Conservation (phyloP, 2,329 filamentous ascomycete species). For the Pleoardoris graminearum region DNA sequence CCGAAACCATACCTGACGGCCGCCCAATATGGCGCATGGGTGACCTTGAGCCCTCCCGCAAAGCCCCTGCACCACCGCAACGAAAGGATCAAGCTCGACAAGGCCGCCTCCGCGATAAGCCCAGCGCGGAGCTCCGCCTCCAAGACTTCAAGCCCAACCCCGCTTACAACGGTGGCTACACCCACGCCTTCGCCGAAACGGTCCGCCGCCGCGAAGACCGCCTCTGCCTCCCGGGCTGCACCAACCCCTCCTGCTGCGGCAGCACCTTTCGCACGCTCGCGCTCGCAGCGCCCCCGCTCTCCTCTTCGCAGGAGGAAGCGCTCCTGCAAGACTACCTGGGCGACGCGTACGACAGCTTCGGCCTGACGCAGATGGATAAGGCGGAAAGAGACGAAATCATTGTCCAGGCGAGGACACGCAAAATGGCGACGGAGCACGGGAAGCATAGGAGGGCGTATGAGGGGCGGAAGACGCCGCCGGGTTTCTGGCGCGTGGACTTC, state of each 20-base stretch:
- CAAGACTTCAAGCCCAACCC: constrained; percentile 86
- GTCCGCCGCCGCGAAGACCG: constrained; percentile 72
- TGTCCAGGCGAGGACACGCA: constrained; percentile 73
- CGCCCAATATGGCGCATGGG: constrained; percentile 31
- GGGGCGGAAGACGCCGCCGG: constrained; percentile 74
- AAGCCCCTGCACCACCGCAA: constrained; percentile 6
- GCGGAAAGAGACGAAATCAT: constrained; percentile 69
- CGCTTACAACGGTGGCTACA: constrained; percentile 67
- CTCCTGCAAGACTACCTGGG: constrained; percentile 61
- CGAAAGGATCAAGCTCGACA: constrained; percentile 14
- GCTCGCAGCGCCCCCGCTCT: constrained; percentile 34
- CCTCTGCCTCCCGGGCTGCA: constrained; percentile 73
- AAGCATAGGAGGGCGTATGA: constrained; percentile 77
- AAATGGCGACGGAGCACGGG: constrained; percentile 74
- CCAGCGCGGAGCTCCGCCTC: constrained; percentile 61
- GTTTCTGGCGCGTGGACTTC: constrained; percentile 90
- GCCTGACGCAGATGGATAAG: constrained; percentile 54
- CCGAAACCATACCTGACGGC: constrained; percentile 14
- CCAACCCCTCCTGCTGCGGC: constrained; percentile 75
- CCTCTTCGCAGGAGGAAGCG: constrained; percentile 41
- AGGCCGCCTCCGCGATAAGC: constrained; percentile 55
- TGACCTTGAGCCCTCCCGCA: constrained; percentile 15
- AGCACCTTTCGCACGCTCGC: constrained; percentile 71
- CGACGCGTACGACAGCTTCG: constrained; percentile 42
- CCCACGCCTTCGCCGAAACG: constrained; percentile 74